Conservation (phyloP, 306 rosid species). For the Albizia julibrissin region DNA sequence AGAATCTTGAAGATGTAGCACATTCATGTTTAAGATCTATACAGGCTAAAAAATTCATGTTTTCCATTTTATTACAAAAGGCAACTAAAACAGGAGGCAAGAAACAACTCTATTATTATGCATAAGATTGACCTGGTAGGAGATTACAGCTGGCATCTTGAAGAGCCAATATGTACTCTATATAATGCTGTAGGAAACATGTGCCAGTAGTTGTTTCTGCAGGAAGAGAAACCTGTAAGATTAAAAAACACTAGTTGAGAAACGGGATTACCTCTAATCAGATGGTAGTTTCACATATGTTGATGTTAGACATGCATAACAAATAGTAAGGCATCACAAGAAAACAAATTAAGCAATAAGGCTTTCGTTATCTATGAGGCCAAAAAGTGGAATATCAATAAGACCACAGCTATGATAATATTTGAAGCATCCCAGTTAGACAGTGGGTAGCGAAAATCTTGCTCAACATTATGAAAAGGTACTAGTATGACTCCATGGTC, state of each 20-base stretch:
- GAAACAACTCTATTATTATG: background rate
- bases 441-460: slow-evolving; percentile 8
- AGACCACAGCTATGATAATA: slow-evolving; percentile 10
- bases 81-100: slow-evolving; percentile 22
- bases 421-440: slow-evolving; percentile 15
- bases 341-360: background rate
- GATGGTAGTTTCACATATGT: slow-evolving; percentile 1
- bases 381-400: background rate
- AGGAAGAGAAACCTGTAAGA: slow-evolving; percentile 91
- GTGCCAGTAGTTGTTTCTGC: slow-evolving; percentile 77
- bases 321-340: background rate
- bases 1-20: background rate
- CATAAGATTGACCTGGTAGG: slow-evolving; percentile 50
- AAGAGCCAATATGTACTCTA: slow-evolving; percentile 82
- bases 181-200: slow-evolving; percentile 75
- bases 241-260: slow-evolving; percentile 26
- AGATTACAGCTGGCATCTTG: slow-evolving; percentile 71
- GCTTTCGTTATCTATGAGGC: background rate
- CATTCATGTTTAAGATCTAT: background rate
- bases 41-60: background rate
- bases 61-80: background rate
- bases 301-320: slow-evolving; percentile 8
- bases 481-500: slow-evolving; percentile 18
- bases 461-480: slow-evolving; percentile 2
- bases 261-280: slow-evolving; percentile 10